phyloP scores from a whole-genome alignment of 2,329 filamentous ascomycete genomes.

The Botryosphaeria dothidea region DNA sequence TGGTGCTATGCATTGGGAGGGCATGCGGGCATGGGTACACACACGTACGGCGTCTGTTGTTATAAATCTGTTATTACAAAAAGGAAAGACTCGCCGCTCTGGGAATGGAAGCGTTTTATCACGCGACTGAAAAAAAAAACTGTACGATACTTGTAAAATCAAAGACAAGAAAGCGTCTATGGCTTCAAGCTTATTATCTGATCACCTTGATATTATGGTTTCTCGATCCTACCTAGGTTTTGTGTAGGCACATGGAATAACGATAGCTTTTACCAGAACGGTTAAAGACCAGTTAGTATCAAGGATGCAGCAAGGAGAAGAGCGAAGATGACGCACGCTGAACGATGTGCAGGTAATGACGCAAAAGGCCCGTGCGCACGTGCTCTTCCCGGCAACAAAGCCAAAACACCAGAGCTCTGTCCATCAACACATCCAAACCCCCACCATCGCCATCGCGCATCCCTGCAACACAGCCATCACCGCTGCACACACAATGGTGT shows the following conservation, averaged over 20 bases:
- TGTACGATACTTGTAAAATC: conserved; percentile 12
- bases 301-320: not conserved
- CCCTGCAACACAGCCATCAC: not conserved
- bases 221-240: too few relatives aligned
- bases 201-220: too few relatives aligned
- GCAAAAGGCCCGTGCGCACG: conserved; percentile 8
- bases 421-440: conserved; percentile 2
- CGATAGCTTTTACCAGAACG: too few relatives aligned
- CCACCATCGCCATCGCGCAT: conserved; percentile 1
- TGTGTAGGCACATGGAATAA: too few relatives aligned
- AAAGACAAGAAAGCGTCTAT: not conserved
- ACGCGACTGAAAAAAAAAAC: not conserved
- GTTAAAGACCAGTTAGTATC: not conserved
- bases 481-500: not conserved
- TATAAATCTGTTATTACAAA: not conserved
- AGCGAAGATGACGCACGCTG: not conserved
- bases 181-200: not conserved
- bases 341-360: not conserved
- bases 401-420: conserved; percentile 17
- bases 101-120: not conserved
- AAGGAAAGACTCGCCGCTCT: conserved; percentile 19
- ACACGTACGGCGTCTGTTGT: conserved; percentile 9
- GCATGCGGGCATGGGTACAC: conserved; percentile 14
- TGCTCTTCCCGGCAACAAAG: not conserved
- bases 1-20: conserved; percentile 16